A percentile compares a stretch with the other conserved stretches of the same genome.
These are phyloP conservation scores for Dactylellina sp. DNA, from an alignment of 2,329 filamentous ascomycete species.

Conservation along the genomic window DNA sequence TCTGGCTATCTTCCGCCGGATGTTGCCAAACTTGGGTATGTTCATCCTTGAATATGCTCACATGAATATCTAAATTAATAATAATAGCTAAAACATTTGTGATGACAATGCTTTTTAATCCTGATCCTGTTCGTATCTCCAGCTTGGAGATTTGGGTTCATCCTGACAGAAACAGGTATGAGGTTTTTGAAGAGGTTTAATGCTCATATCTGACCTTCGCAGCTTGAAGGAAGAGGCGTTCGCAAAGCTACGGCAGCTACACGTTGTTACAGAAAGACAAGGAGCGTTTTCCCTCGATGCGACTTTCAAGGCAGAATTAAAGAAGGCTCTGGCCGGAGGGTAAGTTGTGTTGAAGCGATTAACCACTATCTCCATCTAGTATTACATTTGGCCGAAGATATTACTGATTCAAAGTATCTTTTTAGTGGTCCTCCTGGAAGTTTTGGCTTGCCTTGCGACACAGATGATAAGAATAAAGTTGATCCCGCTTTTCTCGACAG, in stretches of 20 bases:
- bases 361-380: background rate
- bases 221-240: constrained; percentile 87
- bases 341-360: constrained; percentile 15
- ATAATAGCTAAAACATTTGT: constrained; percentile 85
- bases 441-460: constrained; percentile 83
- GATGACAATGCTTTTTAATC: constrained; percentile 93
- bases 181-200: background rate
- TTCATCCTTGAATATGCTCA: background rate
- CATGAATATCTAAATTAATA: too few relatives aligned
- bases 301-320: constrained; percentile 85
- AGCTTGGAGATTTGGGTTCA: constrained; percentile 90
- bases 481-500: constrained; percentile 80
- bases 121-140: constrained; percentile 78
- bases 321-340: constrained; percentile 86
- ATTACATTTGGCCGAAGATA: background rate
- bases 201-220: constrained; percentile 64
- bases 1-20: constrained; percentile 94
- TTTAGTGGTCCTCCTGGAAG: constrained; percentile 78
- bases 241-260: constrained; percentile 82
- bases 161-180: constrained; percentile 71
- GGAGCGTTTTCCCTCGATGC: constrained; percentile 71
- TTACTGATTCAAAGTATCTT: background rate
- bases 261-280: constrained; percentile 75
- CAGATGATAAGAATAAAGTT: constrained; percentile 72
- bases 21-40: constrained; percentile 89